Conservation (phyloP, 805 yeast species). For the Yarrowia sp. region DNA sequence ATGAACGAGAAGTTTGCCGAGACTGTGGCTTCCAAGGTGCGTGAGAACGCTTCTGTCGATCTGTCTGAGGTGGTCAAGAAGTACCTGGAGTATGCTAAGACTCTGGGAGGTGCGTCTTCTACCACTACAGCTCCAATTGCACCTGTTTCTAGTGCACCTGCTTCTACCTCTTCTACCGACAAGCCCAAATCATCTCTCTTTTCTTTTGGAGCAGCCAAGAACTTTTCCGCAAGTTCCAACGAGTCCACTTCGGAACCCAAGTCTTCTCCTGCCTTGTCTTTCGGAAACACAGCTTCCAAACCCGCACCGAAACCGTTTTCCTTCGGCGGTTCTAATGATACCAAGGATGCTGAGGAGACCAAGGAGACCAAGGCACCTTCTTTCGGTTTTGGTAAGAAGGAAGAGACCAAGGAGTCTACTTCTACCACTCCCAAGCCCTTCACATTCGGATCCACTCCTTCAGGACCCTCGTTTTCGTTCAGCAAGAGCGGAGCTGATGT, state of each 20-base stretch:
- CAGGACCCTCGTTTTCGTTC: constrained; percentile 16
- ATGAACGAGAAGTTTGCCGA: constrained; percentile 66
- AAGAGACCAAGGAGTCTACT: neutral
- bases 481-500: constrained; percentile 2
- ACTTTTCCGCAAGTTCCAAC: neutral
- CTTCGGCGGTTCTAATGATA: neutral
- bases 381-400: neutral
- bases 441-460: constrained; percentile 40
- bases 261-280: neutral
- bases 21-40: constrained; percentile 50
- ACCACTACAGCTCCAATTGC: neutral
- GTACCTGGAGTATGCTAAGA: constrained; percentile 61
- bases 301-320: neutral
- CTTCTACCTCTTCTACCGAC: neutral
- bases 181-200: constrained; percentile 27
- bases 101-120: constrained; percentile 47
- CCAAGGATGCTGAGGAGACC: neutral
- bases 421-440: constrained; percentile 15
- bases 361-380: neutral
- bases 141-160: neutral
- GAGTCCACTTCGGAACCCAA: too few relatives aligned
- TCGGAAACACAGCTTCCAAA: neutral
- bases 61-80: constrained; percentile 63
- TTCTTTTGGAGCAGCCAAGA: constrained; percentile 34
- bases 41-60: constrained; percentile 54